Evolutionary conservation across 352 stramenopile genomes (phyloP).

Genomic region (Phytophthora citricola): DNA sequence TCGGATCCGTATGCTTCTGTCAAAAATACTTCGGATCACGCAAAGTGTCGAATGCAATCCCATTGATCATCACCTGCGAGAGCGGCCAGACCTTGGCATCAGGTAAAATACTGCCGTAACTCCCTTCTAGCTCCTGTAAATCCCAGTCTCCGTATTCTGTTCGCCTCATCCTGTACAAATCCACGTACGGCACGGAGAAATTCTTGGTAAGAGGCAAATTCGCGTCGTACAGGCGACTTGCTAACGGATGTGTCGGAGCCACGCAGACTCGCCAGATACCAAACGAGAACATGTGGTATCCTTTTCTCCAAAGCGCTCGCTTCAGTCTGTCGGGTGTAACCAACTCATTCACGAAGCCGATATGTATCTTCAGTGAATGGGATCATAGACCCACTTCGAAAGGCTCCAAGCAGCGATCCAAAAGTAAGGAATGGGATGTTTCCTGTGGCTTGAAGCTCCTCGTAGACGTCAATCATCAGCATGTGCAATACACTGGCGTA

Average conservation of each 20-base stretch:
- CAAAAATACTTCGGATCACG: conserved; percentile 37
- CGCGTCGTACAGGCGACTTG: conserved; percentile 36
- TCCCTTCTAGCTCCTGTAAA: not conserved
- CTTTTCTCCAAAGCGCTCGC: conserved; percentile 31
- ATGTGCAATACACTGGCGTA: conserved; percentile 50
- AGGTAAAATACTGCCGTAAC: not conserved
- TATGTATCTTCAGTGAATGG: conserved; percentile 54
- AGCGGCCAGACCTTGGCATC: conserved; percentile 20
- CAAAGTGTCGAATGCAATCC: conserved; percentile 34
- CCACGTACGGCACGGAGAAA: conserved; percentile 34
- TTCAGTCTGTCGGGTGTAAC: conserved; percentile 9
- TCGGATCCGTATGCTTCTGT: conserved; percentile 29
- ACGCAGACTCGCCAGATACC: conserved; percentile 40
- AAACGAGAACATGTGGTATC: conserved; percentile 51
- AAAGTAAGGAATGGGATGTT: not conserved
- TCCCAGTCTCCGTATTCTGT: not conserved
- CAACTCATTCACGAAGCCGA: conserved; percentile 33
- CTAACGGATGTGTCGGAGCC: conserved; percentile 37
- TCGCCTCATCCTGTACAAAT: conserved; percentile 32
- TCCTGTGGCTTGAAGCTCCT: conserved; percentile 36
- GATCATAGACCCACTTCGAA: conserved; percentile 47
- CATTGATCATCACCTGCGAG: conserved; percentile 31
- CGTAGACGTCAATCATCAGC: conserved; percentile 58
- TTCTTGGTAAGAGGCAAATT: conserved; percentile 7
- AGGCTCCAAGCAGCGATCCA: conserved; percentile 32